phyloP scores from a whole-genome alignment of 306 rosid genomes.

The Citrullus amarus region DNA sequence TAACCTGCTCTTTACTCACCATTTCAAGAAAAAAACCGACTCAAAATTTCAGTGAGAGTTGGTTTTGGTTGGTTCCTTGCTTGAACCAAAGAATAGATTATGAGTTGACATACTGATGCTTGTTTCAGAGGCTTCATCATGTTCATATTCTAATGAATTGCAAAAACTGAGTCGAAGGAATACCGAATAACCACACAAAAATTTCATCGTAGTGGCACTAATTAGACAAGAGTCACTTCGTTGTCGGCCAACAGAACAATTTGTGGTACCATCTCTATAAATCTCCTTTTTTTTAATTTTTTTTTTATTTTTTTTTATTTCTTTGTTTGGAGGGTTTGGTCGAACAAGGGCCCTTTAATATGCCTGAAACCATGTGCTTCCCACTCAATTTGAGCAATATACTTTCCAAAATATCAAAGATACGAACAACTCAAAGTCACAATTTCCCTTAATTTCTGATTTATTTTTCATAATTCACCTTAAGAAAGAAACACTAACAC shows the following conservation, averaged over 20 bases:
- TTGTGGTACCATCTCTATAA: slow-evolving; percentile 1
- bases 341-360: slow-evolving; percentile 9
- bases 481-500: neutral
- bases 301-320: neutral
- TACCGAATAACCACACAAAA: neutral
- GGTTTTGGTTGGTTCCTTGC: neutral
- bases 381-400: slow-evolving; percentile 3
- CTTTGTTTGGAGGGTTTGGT: slow-evolving; percentile 1
- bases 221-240: slow-evolving; percentile 2
- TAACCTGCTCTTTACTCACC: neutral
- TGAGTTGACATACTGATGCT: neutral
- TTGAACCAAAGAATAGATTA: neutral
- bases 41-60: neutral
- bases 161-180: neutral
- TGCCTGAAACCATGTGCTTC: slow-evolving; percentile 5
- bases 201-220: neutral
- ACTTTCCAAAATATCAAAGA: slow-evolving; percentile 4
- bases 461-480: no score
- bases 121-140: neutral
- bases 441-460: neutral
- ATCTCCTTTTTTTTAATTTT: neutral
- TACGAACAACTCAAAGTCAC: neutral
- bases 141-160: neutral
- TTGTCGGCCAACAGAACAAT: slow-evolving; percentile 12
- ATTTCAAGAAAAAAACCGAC: neutral